phyloP scores from a whole-genome alignment of 148 eudicot species.

The Chenopodium album region DNA sequence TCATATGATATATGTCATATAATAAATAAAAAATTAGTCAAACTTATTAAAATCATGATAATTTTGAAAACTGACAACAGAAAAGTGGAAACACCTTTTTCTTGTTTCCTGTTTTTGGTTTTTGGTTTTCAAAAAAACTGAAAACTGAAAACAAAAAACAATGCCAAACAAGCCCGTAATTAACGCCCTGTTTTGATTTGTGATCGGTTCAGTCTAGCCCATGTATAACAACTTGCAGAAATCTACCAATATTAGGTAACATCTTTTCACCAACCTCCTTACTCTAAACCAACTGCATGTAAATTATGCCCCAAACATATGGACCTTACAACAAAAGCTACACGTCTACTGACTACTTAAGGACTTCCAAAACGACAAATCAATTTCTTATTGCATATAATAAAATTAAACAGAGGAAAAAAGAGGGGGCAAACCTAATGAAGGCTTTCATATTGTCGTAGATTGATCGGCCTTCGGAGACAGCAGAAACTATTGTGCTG shows the following conservation, averaged over 20 bases:
- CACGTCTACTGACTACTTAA: conserved; percentile 3
- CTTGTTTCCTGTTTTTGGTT: too few relatives aligned
- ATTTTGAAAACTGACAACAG: too few relatives aligned
- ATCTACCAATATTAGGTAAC: not conserved
- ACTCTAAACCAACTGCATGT: not conserved
- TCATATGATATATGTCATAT: too few relatives aligned
- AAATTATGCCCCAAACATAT: not conserved
- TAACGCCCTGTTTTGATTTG: too few relatives aligned
- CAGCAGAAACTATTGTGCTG: conserved; percentile 75
- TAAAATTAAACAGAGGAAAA: not conserved
- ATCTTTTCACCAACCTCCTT: not conserved
- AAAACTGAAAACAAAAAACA: too few relatives aligned
- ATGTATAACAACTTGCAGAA: not conserved
- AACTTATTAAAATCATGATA: too few relatives aligned
- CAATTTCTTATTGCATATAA: not conserved
- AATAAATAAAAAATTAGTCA: too few relatives aligned
- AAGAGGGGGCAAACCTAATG: conserved; percentile 49
- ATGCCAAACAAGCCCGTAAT: too few relatives aligned
- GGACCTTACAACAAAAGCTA: not conserved
- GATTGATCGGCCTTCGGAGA: conserved; percentile 86
- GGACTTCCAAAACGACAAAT: not conserved
- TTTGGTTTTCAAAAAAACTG: too few relatives aligned
- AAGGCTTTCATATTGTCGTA: conserved; percentile 97
- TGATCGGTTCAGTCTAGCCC: too few relatives aligned
- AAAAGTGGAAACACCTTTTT: too few relatives aligned